These are phyloP conservation scores for Podaxis mareebaensis DNA, from an alignment of 768 basidiomycete genomes.

Conservation along the genomic window DNA sequence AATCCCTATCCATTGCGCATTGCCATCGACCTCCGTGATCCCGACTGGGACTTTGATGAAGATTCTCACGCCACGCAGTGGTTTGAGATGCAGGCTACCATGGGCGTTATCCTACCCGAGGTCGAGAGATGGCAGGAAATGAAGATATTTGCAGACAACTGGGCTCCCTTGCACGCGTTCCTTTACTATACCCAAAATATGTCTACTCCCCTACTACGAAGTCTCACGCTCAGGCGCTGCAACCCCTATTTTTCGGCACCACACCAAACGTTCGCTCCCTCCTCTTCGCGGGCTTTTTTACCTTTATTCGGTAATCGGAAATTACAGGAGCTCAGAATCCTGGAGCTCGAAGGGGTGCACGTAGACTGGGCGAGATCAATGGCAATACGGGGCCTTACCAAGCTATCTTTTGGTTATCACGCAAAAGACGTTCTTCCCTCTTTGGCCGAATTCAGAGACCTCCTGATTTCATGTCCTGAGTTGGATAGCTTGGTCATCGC, in stretches of 20 bases:
- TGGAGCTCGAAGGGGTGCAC: conserved; percentile 58
- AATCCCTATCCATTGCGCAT: conserved; percentile 47
- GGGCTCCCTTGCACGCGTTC: conserved; percentile 57
- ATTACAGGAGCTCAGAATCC: conserved; percentile 31
- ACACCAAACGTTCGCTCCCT: conserved; percentile 46
- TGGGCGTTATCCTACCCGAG: conserved; percentile 46
- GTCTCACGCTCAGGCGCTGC: conserved; percentile 51
- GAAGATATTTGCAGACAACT: conserved; percentile 59
- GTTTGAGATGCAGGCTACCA: conserved; percentile 45
- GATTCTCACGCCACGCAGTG: conserved; percentile 43
- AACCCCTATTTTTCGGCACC: conserved; percentile 55
- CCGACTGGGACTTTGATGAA: conserved; percentile 53
- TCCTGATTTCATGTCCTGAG: conserved; percentile 41
- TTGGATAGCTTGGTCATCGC: conserved; percentile 47
- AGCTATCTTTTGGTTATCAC: conserved; percentile 56
- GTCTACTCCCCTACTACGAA: conserved; percentile 36
- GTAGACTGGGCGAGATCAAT: conserved; percentile 48
- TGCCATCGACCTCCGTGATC: conserved; percentile 59
- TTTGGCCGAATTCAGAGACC: conserved; percentile 42
- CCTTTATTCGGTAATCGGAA: conserved; percentile 45
- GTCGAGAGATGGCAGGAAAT: conserved; percentile 47
- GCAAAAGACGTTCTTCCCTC: conserved; percentile 58
- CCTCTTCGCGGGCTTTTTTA: conserved; percentile 37
- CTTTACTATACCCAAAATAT: conserved; percentile 39
- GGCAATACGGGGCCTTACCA: conserved; percentile 41